Evolutionary conservation across 2,329 filamentous ascomycete species (phyloP).

Genomic region (Paecilomyces variotii): DNA sequence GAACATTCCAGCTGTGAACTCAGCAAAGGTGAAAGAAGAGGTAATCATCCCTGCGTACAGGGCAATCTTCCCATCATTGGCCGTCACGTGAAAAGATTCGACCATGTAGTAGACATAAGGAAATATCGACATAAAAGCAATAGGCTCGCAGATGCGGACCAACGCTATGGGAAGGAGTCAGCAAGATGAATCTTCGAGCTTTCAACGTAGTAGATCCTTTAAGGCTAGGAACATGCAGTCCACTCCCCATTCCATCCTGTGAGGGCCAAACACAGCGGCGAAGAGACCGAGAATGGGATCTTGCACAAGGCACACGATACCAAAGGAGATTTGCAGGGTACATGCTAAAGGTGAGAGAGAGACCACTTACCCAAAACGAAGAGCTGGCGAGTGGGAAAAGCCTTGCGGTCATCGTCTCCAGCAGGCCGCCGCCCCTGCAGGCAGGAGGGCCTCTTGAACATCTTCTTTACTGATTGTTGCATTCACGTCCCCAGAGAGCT

Average conservation of each 20-base stretch:
- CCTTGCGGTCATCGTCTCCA: conserved; percentile 26
- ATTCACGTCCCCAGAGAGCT: neutral
- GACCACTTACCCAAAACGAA: conserved; percentile 44
- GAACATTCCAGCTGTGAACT: conserved; percentile 84
- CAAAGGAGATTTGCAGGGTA: neutral
- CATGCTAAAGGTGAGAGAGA: neutral
- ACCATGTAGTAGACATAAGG: conserved; percentile 99
- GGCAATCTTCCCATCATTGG: conserved; percentile 70
- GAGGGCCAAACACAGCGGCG: neutral
- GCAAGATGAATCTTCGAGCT: neutral
- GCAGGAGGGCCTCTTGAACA: conserved; percentile 28
- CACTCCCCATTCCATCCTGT: neutral
- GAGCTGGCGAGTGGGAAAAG: conserved; percentile 53
- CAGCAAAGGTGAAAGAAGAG: conserved; percentile 89
- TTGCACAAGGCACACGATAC: too few relatives aligned
- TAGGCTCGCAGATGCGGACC: conserved; percentile 94
- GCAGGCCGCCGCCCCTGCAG: conserved; percentile 21
- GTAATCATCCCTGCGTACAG: conserved; percentile 95
- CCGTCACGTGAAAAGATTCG: conserved; percentile 76
- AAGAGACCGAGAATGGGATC: neutral
- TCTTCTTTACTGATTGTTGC: conserved; percentile 13
- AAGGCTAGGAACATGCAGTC: neutral
- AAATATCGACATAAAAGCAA: conserved; percentile 99
- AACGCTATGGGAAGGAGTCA: conserved; percentile 51
- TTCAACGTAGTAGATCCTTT: neutral